Evolutionary conservation across 192 early-diverging fungal species (phyloP), one percentile per base, ranked within the genome.

Genomic region (Coemansia sp.): DNA sequence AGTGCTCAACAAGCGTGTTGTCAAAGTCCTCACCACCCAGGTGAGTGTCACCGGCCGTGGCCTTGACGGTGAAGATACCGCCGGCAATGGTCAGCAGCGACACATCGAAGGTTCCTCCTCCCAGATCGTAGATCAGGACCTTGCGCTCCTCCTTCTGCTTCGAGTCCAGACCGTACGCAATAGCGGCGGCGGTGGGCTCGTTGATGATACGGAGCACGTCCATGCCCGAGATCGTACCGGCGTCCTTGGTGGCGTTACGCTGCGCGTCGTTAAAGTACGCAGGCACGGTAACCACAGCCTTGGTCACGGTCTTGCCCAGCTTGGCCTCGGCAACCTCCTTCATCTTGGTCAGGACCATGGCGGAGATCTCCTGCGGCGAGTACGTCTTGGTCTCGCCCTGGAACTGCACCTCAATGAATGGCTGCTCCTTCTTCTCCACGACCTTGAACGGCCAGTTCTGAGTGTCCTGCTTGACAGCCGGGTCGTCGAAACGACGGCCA

Each of bases 201-300:
- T 93, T 94, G 79, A 93, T 89, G 83, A 94, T 91, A 71, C 93
- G 90, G 75, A 91, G 86, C 59, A 94, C 89, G 54, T 92, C 88
- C 50, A 94, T 83, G 60, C 92, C 92, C 29, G 93, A 83, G 74
- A 94, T 94, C 78, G 67, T 69, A 82, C 93, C 93, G 56, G 93
- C 93, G 81, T 94, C 93, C 86, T 93, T 92, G 82, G 92, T 93
- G 50, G 93, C 91, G 65, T 92, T 89, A 83, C 92, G 89, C 85
- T 94, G 93, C 61, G 89, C 85, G 75, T 94, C 93, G 83, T 94
- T 94, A 83, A 93, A 93, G 83, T 94, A 93, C 64, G 91, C 93
- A 31, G 87, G 87, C 56, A 89, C 86, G 49, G 87, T 89, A 68
- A 90, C 80, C 64, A 88, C 88, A 68, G 88, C 88, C 84, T 90